Evolutionary conservation across 106 monocot species (phyloP), one percentile per base, ranked within the genome.

Genomic region (Dendrobium catenatum): DNA sequence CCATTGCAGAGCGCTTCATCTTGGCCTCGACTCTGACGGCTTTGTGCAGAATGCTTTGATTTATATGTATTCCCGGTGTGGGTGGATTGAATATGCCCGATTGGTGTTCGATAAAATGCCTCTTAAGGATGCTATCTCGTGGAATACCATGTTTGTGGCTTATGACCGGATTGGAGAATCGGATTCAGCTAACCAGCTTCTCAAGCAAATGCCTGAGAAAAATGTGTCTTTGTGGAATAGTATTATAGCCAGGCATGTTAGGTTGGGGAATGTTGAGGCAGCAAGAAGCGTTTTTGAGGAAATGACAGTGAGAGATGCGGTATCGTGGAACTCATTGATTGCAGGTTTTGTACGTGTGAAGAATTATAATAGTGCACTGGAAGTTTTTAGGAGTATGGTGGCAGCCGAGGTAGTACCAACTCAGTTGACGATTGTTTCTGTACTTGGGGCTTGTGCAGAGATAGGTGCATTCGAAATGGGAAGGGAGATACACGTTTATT

Each of bases 251-350:
- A 73, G 86, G 54, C 76, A 83, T 76, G 78, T 84, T 37, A 86
- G 86, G 78, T 8, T 44, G 41, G 90, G 90, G 6, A 80, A 94
- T 19, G 67, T 90, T 17, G 59, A 6, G 1, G 85, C 68, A 6
- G 92, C 92, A 27, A 80, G 48, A 80, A 84, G 49, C 42, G 67
- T 90, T 9, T 95, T 95, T 40, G 87, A 92, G 0, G 82, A 77
- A 58, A 95, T 95, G 92, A 73, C 82, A 0, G 73, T 80, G 2
- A 85, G 79, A 77, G 92, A 95, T 59, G 77, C 87, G 0, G 81
- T 90, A 16, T 90, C 92, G 0, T 90, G 92, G 88, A 95, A 90
- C 73, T 84, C 87, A 11, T 73, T 95, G 82, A 92, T 92, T 47
- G 54, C 83, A 0, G 88, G 87, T 15, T 95, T 89, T 78, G 68